Percentiles rank a stretch among this genome's conserved stretches.
Evolutionary conservation across 768 basidiomycete species (phyloP).

Genomic region (Suillus hirtellus): DNA sequence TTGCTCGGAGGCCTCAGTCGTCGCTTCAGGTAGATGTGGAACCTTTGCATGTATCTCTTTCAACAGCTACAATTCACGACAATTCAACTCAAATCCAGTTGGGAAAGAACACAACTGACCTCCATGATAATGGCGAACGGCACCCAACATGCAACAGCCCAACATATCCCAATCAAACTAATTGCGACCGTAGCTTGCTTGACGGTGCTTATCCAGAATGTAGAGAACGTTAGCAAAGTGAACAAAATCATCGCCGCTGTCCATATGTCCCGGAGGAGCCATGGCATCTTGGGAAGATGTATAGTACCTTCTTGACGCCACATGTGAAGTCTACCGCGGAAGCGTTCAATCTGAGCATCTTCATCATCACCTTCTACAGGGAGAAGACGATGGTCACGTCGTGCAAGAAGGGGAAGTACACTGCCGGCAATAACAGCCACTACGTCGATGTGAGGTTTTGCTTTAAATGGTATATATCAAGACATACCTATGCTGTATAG

Average conservation of each 20-base stretch:
- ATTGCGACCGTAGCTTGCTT: slow-evolving; percentile 81
- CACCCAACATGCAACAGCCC: slow-evolving; percentile 98
- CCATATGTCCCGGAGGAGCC: slow-evolving; percentile 93
- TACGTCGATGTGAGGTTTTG: slow-evolving; percentile 30
- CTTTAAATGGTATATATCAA: slow-evolving; percentile 1
- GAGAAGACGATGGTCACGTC: slow-evolving; percentile 79
- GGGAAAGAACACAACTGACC: slow-evolving; percentile 55
- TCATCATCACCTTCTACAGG: slow-evolving; percentile 67
- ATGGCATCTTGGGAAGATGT: slow-evolving; percentile 83
- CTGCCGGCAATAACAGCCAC: slow-evolving; percentile 86
- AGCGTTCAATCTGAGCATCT: slow-evolving; percentile 69
- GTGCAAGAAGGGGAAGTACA: slow-evolving; percentile 76
- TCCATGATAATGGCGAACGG: slow-evolving; percentile 99
- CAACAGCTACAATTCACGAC: slow-evolving; percentile 50
- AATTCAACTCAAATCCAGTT: neutral
- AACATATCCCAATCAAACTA: slow-evolving; percentile 86
- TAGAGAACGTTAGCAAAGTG: slow-evolving; percentile 73
- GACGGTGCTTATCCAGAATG: slow-evolving; percentile 84
- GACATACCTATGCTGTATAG: slow-evolving; percentile 80
- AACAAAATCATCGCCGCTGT: slow-evolving; percentile 84
- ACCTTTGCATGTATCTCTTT: slow-evolving; percentile 60
- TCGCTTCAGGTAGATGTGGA: slow-evolving; percentile 21
- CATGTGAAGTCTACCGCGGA: slow-evolving; percentile 67
- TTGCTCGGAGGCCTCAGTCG: slow-evolving; percentile 38
- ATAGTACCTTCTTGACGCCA: slow-evolving; percentile 87